Evolutionary conservation across 202 grass and related monocot species (phyloP), one percentile per base, ranked within the genome.

Genomic region (Carex arenaria): DNA sequence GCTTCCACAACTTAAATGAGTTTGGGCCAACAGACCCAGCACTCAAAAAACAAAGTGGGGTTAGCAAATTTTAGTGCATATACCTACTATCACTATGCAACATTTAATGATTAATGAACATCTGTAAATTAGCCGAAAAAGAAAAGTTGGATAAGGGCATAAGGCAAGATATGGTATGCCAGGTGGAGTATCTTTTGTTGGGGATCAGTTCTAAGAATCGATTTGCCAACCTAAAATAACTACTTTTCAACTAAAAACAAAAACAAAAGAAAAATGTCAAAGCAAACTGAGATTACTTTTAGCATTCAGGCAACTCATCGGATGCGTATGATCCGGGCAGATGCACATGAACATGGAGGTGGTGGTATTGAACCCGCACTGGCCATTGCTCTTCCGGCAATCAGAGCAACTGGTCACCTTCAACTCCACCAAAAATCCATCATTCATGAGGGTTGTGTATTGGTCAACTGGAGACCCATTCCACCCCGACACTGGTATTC

Each of bases 371-470:
- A 53, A 85, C 32, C 83, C 61, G n/a, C 87, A 85, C 51, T 20
- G 51, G 0, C 83, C 87, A 0, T 61, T 15, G 42, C 84, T 89
- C 0, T n/a, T 32, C n/a, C 0, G n/a, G 49, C 87, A 89, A 9
- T 15, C 49, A 1, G 68, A 13, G 31, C 87, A 88, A 55, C 70
- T 57, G 17, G 1, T 0, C 22, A 63, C 61, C 20, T 20, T 79
- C 87, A 76, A 80, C 22, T 69, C 62, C 49, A 86, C 56, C 66
- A 85, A 53, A 32, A 82, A 89, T 7, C 87, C 87, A 12, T 61
- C 66, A 15, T 19, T 23, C 62, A 89, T 19, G n/a, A 63, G 69
- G 3, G 26, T 43, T n/a, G 18, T 45, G 53, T 85, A 85, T 18
- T 55, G 9, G 12, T 17, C 7, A 4, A 20, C 32, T 1, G 20